Evolutionary conservation across 495 filamentous ascomycete species (phyloP), one percentile per base, ranked within the genome.

Genomic region (Penicillium turbatum): DNA sequence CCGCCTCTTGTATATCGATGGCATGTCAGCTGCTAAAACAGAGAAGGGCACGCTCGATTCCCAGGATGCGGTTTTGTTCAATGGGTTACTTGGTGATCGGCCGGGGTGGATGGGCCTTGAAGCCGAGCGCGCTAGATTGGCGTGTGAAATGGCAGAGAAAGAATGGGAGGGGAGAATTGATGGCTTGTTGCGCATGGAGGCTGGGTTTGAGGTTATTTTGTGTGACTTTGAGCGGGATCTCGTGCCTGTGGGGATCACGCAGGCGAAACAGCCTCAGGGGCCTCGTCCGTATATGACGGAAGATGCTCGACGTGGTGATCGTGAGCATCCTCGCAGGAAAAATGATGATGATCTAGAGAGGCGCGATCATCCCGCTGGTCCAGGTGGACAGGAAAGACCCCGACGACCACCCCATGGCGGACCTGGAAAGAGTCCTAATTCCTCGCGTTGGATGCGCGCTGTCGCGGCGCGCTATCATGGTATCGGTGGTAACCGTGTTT

Each of bases 191-290:
- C 76, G 84, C 13, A 86, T 86, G 81, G 85, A 88, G 54, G 79
- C 78, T 26, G 85, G 85, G 0, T 87, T 87, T 48, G 85, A 87
- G 65, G 69, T 88, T 36, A 85, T 88, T 40, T 67, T 85, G n/a
- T 88, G 85, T 63, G 64, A 81, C 30, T 87, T 87, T 49, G 65
- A 67, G 37, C 63, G 78, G 15, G 69, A 70, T 44, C 34, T 73
- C 16, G 64, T 74, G 21, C 54, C 50, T 1, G 39, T 70, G 2
- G 59, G 66, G 0, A 68, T 70, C 6, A 64, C 57, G 6, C 60
- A 63, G 31, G 65, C 69, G 1, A 65, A 69, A 16, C 19, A 41
- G 3, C n/a, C 38, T 17, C 17, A 43, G 16, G 42, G 11, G 8
- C 13, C 15, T 1, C 26, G 4, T 10, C n/a, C 2, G 6, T 15